Evolutionary conservation across 202 grass and related monocot genomes (phyloP).

Genomic region (Brachypodium distachyon): DNA sequence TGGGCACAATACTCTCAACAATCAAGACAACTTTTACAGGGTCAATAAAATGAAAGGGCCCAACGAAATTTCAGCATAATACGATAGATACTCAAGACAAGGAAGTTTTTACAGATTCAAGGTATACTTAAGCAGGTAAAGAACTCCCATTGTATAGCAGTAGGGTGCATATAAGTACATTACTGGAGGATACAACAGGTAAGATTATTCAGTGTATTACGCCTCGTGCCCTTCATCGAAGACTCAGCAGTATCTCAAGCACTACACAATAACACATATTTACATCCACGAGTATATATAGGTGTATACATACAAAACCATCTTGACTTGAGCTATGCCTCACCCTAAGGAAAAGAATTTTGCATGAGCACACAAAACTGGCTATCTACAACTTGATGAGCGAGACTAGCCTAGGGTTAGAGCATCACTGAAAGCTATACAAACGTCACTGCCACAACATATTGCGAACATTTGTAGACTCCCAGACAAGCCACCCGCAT

Average conservation of each 20-base stretch:
- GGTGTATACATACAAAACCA: conserved; percentile 16
- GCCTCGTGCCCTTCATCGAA: not conserved
- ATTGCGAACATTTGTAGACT: not conserved
- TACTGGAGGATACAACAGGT: not conserved
- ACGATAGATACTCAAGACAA: not conserved
- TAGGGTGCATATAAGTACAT: not conserved
- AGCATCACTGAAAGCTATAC: conserved; percentile 41
- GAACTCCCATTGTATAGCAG: not conserved
- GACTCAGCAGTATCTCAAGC: not conserved
- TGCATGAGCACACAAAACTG: conserved; percentile 42
- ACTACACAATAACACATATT: conserved; percentile 27
- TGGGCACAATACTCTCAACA: too few species aligned
- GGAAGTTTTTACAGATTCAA: not conserved
- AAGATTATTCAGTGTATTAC: conserved; percentile 18
- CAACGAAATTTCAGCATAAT: not conserved
- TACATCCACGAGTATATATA: conserved; percentile 16
- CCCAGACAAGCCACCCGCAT: not conserved
- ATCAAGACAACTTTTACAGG: too few species aligned
- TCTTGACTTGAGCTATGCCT: conserved; percentile 17
- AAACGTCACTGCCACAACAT: conserved; percentile 2
- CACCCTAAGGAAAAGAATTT: conserved; percentile 17
- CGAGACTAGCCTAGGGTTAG: conserved; percentile 52
- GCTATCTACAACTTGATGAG: conserved; percentile 32
- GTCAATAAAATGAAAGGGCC: too few species aligned
- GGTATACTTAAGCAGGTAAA: not conserved